Evolutionary conservation across 2,329 filamentous ascomycete species (phyloP).

Genomic region (Nemania sp.): DNA sequence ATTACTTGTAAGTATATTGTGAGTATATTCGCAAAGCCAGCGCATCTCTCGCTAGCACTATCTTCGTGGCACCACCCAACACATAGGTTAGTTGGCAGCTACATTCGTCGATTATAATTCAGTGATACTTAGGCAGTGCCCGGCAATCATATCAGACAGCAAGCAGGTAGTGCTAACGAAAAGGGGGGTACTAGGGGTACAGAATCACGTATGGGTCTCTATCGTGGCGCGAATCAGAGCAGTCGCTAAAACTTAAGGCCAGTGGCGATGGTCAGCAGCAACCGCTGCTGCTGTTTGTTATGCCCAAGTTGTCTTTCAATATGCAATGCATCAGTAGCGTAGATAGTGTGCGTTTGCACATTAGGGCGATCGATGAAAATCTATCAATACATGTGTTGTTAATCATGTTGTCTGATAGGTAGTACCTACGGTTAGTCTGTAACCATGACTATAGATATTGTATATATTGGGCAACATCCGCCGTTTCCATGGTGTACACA

Average conservation of each 20-base stretch:
- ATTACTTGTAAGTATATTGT: too few species aligned
- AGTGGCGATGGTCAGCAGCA: constrained; percentile 13
- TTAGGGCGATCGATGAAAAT: background rate
- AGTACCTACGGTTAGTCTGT: background rate
- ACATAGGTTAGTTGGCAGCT: too few species aligned
- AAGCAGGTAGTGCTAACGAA: too few species aligned
- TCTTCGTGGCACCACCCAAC: too few species aligned
- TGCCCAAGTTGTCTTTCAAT: background rate
- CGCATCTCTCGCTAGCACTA: too few species aligned
- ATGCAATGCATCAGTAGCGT: background rate
- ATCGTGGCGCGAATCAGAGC: constrained; percentile 28
- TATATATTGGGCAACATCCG: constrained; percentile 5
- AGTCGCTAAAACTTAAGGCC: background rate
- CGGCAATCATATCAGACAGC: too few species aligned
- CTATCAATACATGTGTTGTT: constrained; percentile 4
- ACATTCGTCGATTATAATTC: too few species aligned
- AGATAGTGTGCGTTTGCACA: background rate
- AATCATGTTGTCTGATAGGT: background rate
- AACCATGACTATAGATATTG: background rate
- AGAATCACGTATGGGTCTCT: too few species aligned
- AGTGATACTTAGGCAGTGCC: too few species aligned
- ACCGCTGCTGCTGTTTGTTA: constrained; percentile 13
- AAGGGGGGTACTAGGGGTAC: background rate
- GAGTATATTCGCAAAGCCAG: too few species aligned
- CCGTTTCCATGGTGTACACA: background rate